Base-by-base conservation (phyloP, 2,329 filamentous ascomycete species). In the Chaetothyriales sp. region DNA sequence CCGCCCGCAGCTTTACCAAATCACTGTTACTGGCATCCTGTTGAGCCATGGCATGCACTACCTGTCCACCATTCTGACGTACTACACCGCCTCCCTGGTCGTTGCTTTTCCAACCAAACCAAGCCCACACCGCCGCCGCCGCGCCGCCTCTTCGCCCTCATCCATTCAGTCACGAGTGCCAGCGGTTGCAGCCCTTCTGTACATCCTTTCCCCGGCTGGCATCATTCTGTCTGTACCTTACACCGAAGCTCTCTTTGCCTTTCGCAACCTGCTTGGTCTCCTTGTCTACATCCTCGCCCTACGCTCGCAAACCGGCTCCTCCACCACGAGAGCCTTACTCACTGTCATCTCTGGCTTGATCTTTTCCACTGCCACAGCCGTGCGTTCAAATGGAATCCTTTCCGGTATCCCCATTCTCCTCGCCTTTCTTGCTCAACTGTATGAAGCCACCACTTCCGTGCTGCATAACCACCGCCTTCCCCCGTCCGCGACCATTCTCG, bases 191-290 rank as follows among this genome's bases (percentile, higher is more conserved):
- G 79, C 86, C 2, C 69, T 77, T 15, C 70, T 96, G 47, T 87
- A 96, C 65, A 76, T 94, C 50, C 63, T 96, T 47, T 92, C 86
- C 0, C 90, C 92, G 0, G 92, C 85, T 0, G 90, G 90, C 0
- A 68, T 95, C 2, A 96, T 98, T 63, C 76, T 98, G 18, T 89
- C 84, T 0, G 83, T 89, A 0, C 87, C 90, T 0, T 94, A 92
- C 65, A 76, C 80, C 8, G 92, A 98, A 69, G 80, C 84, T 55
- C 66, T 82, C 0, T 95, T 88, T 65, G 81, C 90, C 0, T 72
- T 85, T 19, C 70, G 95, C 32, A 84, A 84, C 43, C 86, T 95
- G 60, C 59, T 74, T 0, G 92, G 87, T 1, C 81, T 80, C 60
- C 73, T 84, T 26, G 64, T 83, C 46, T 92, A 90, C 63, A 76